Evolutionary conservation across 2,329 filamentous ascomycete species (phyloP), one percentile per base, ranked within the genome.

Genomic region (Aspergillus texensis): DNA sequence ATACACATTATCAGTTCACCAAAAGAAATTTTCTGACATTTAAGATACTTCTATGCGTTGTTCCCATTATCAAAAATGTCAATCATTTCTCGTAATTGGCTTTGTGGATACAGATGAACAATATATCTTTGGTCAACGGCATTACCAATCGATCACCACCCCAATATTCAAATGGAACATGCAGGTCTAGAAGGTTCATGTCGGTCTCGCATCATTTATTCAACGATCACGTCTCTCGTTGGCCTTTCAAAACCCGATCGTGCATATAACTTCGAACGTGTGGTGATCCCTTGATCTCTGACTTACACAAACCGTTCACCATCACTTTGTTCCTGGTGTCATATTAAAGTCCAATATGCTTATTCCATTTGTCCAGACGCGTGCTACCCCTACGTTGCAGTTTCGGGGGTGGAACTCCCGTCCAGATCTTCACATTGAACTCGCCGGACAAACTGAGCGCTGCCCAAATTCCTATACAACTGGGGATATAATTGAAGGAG

Each of bases 381-480:
- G 50, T 8, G 16, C 28, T n/a, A 6, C 28, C 16, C 1, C 8
- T 11, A 11, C 28, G 9, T 16, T 34, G 28, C 50, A n/a, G 16
- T 21, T 10, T 16, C 19, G 21, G 9, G 4, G 26, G 2, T 26
- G 50, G 50, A 10, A 30, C 16, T 3, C 14, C 6, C 26, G 26
- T 9, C 50, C 19, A 19, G 14, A 53, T 32, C 3, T 53, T 14
- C 26, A 53, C 3, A 53, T 53, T 9, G 30, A 53, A 10, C 50
- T 53, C 14, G 30, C 24, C 6, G 28, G 28, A 3, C 6, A 53
- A 14, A 53, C 6, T 0, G 28, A 34, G 30, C 8, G 11, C 14
- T 53, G 16, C 16, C 50, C 92, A 16, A 53, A 32, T 53, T 32
- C 26, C 50, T 53, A 53, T n/a, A 53, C 50, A n/a, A 53, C 50